Evolutionary conservation across 2,329 filamentous ascomycete species (phyloP).

Genomic region (Ascocoryne sarcoides): DNA sequence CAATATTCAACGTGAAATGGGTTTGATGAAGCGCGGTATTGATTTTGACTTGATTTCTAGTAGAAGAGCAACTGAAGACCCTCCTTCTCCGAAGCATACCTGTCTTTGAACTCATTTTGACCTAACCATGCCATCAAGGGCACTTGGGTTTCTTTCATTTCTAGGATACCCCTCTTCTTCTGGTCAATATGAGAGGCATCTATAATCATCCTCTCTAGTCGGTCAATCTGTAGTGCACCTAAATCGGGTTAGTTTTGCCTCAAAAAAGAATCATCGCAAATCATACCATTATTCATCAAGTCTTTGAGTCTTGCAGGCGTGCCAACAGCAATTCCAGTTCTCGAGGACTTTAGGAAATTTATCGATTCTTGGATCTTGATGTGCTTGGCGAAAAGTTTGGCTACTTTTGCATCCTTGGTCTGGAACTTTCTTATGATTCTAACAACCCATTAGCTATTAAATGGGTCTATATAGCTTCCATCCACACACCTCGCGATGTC

Average conservation of each 20-base stretch:
- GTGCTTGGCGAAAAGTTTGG: conserved; percentile 96
- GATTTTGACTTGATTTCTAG: no score
- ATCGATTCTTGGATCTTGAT: conserved; percentile 90
- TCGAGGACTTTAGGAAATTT: conserved; percentile 58
- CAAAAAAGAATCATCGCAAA: not conserved
- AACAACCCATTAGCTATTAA: not conserved
- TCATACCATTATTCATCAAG: conserved; percentile 68
- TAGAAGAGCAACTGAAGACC: conserved; percentile 58
- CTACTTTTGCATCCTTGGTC: conserved; percentile 66
- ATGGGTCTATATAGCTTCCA: not conserved
- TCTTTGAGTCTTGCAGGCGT: conserved; percentile 79
- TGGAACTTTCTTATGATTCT: conserved; percentile 71
- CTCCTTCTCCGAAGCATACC: conserved; percentile 51
- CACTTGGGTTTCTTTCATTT: conserved; percentile 88
- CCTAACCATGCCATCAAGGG: conserved; percentile 70
- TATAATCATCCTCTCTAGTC: conserved; percentile 71
- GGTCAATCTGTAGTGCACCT: conserved; percentile 62
- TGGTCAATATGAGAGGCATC: conserved; percentile 90
- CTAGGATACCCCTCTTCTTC: conserved; percentile 88
- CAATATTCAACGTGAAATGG: no score
- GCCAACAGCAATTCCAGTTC: conserved; percentile 80
- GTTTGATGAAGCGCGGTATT: no score
- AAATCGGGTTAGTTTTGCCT: conserved; percentile 10
- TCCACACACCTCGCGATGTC: conserved; percentile 61
- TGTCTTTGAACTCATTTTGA: conserved; percentile 59